A percentile compares a stretch with the other conserved stretches of the same genome.
These are phyloP conservation scores for Pseudogymnoascus sp. DNA, from an alignment of 2,329 filamentous ascomycete species.

Conservation along the genomic window DNA sequence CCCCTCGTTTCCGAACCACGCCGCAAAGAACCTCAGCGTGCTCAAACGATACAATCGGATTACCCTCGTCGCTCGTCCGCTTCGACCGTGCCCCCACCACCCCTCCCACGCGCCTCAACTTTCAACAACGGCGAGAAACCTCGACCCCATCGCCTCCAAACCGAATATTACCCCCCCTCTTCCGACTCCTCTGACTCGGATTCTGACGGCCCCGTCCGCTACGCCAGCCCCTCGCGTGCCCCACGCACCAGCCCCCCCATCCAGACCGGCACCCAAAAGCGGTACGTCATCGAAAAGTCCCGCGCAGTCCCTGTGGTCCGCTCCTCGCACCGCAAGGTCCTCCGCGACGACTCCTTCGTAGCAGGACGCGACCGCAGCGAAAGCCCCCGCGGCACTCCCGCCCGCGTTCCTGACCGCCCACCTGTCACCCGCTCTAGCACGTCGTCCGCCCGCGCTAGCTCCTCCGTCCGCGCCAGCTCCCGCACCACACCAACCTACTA, in stretches of 20 bases:
- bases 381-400: constrained; percentile 16
- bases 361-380: constrained; percentile 19
- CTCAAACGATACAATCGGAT: constrained; percentile 23
- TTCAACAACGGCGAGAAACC: constrained; percentile 14
- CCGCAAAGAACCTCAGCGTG: constrained; percentile 23
- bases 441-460: neutral
- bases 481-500: neutral
- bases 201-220: constrained; percentile 18
- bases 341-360: constrained; percentile 16
- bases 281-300: constrained; percentile 22
- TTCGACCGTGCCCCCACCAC: constrained; percentile 14
- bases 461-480: neutral
- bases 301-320: constrained; percentile 17
- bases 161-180: constrained; percentile 17
- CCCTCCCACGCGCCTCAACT: constrained; percentile 24
- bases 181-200: constrained; percentile 12
- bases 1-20: constrained; percentile 13
- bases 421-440: constrained; percentile 11
- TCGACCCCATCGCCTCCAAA: neutral
- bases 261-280: neutral
- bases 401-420: constrained; percentile 16
- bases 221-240: constrained; percentile 12
- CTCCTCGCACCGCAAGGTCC: constrained; percentile 17
- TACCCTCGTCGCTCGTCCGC: constrained; percentile 15
- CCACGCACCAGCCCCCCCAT: constrained; percentile 13